phyloP scores from a whole-genome alignment of 192 early-diverging fungal genomes.

The Coemansia sp. region DNA sequence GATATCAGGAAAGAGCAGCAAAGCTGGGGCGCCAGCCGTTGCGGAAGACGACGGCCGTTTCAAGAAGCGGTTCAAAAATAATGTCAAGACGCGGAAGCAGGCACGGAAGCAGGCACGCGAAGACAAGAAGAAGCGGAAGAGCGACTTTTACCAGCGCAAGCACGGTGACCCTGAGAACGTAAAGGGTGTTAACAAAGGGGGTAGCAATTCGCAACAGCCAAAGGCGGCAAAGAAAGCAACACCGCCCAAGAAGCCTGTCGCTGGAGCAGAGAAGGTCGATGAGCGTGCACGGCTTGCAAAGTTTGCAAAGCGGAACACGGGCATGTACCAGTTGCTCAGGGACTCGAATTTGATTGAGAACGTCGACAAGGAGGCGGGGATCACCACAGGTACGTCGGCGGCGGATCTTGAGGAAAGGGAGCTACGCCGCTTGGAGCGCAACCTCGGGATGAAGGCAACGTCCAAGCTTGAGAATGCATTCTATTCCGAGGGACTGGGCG shows the following conservation, averaged over 20 bases:
- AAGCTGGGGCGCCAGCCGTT: not conserved
- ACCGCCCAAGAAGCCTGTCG: conserved; percentile 1
- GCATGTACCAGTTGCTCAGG: conserved; percentile 53
- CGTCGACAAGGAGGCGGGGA: conserved; percentile 36
- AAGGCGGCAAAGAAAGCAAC: not conserved
- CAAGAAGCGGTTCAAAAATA: conserved; percentile 40
- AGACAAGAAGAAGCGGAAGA: conserved; percentile 53
- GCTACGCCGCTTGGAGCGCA: conserved; percentile 51
- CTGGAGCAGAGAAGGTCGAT: conserved; percentile 9
- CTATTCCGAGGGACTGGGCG: conserved; percentile 49
- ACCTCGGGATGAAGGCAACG: conserved; percentile 53
- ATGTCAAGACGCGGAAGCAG: conserved; percentile 33
- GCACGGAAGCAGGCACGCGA: conserved; percentile 53
- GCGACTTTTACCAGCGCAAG: conserved; percentile 24
- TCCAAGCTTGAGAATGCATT: conserved; percentile 45
- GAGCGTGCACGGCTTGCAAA: conserved; percentile 45
- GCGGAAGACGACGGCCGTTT: conserved; percentile 28
- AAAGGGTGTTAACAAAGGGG: not conserved
- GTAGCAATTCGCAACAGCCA: not conserved
- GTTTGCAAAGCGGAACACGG: conserved; percentile 57
- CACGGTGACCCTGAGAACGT: conserved; percentile 9
- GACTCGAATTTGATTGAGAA: conserved; percentile 47
- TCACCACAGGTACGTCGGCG: conserved; percentile 9
- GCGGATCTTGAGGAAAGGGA: conserved; percentile 54
- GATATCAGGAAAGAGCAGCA: conserved; percentile 10